Evolutionary conservation across 805 yeast genomes (phyloP), one percentile per base, ranked within the genome.

Genomic region (Candida caryicola): DNA sequence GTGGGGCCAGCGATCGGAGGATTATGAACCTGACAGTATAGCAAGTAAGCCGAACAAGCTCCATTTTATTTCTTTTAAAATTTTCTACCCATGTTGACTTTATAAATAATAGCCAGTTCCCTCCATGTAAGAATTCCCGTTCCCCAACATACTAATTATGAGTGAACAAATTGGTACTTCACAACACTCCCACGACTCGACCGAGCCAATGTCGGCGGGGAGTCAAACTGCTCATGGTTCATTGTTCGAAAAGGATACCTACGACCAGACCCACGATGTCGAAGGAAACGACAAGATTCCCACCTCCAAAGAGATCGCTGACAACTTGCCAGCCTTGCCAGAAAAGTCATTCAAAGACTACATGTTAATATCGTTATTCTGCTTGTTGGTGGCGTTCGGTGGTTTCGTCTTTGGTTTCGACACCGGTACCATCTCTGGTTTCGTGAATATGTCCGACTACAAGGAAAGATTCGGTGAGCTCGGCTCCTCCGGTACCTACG

Each of bases 361-460:
- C 40, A 25, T 57, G 5, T 47, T 59, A 16, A 60, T 65, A 53
- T 36, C 63, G 60, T 19, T 59, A 9, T 61, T 66, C 40, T 79
- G 87, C 60, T 50, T 70, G n/a, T 51, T 76, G 37, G 76, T 82
- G 47, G 85, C 87, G 23, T 82, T 82, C 46, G 88, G 87, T 65
- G 90, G 89, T 33, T 82, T 78, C 56, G 81, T 82, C 31, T 82
- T 80, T 53, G 89, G 89, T 43, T 82, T 82, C 74, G 89, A 82
- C 66, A 82, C 86, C 36, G 89, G 88, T 66, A 81, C 88, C 46
- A 76, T 81, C 59, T 79, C 85, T 29, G 87, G 87, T 48, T 78
- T 82, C 51, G 78, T 81, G 34, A 77, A 77, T 55, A 77, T 81
- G 80, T 50, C 67, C n/a, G 78, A 79, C 45, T 82, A 74, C 59